Evolutionary conservation across 805 yeast genomes (phyloP).

Genomic region (Cyberlindnera petersonii): DNA sequence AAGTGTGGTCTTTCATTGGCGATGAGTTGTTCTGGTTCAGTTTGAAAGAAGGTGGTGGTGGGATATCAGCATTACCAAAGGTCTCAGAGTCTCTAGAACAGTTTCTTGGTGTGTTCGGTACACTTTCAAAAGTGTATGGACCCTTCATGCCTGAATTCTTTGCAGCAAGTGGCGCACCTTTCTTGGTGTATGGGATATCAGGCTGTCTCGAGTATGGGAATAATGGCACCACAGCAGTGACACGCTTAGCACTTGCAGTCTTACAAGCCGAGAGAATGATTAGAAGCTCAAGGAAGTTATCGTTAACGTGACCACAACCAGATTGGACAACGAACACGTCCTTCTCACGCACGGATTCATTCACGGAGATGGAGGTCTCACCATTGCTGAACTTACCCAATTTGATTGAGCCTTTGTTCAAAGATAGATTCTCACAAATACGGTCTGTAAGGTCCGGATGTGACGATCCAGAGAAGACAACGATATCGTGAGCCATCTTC

Average conservation of each 20-base stretch:
- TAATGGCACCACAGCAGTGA: conserved; percentile 91
- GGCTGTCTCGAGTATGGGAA: conserved; percentile 97
- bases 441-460: conserved; percentile 73
- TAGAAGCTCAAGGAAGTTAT: conserved; percentile 90
- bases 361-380: conserved; percentile 83
- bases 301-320: conserved; percentile 81
- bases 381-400: conserved; percentile 80
- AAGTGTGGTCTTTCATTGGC: conserved; percentile 2
- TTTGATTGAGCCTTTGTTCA: conserved; percentile 63
- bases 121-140: conserved; percentile 43
- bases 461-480: conserved; percentile 87
- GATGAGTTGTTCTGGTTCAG: conserved; percentile 5
- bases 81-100: no score
- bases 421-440: conserved; percentile 75
- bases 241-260: conserved; percentile 95
- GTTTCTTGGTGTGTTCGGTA: conserved; percentile 50
- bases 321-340: conserved; percentile 94
- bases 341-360: conserved; percentile 90
- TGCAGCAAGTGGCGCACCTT: conserved; percentile 63
- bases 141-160: conserved; percentile 29
- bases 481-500: conserved; percentile 64
- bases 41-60: conserved; percentile 13
- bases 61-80: no score
- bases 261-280: conserved; percentile 92
- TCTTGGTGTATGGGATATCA: conserved; percentile 77